phyloP scores from a whole-genome alignment of 768 basidiomycete genomes.

The Rhodocollybia butyracea region DNA sequence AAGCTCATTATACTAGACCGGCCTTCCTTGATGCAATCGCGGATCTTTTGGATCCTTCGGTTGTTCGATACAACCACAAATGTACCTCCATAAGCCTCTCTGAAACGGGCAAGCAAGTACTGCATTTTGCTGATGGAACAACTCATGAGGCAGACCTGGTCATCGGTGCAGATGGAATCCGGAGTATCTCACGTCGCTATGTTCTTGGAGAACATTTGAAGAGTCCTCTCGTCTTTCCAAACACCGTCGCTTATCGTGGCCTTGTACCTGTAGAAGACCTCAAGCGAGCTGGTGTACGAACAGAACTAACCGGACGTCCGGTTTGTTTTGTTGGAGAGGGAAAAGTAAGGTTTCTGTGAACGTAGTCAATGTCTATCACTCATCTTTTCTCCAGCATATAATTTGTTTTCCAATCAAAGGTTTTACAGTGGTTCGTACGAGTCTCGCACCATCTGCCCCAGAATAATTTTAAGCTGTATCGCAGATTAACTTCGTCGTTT shows the following conservation, averaged over 20 bases:
- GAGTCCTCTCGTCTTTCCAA: constrained; percentile 36
- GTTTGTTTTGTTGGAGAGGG: constrained; percentile 41
- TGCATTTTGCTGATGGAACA: constrained; percentile 50
- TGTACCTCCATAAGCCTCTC: constrained; percentile 30
- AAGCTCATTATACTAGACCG: constrained; percentile 32
- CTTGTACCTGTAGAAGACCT: constrained; percentile 39
- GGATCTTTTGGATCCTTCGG: constrained; percentile 35
- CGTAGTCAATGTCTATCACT: background rate
- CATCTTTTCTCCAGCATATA: constrained; percentile 39
- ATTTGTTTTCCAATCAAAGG: constrained; percentile 48
- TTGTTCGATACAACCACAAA: constrained; percentile 49
- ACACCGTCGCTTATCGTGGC: constrained; percentile 47
- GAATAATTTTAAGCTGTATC: too few species aligned
- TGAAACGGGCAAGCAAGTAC: constrained; percentile 22
- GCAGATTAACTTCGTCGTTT: constrained; percentile 50
- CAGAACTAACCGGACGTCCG: constrained; percentile 31
- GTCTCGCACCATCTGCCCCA: background rate
- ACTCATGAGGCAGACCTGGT: constrained; percentile 44
- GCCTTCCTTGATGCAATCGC: constrained; percentile 47
- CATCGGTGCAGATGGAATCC: constrained; percentile 36
- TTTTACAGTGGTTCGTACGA: constrained; percentile 33
- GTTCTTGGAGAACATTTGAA: constrained; percentile 27
- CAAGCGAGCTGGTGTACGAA: constrained; percentile 39
- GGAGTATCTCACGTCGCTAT: constrained; percentile 28
- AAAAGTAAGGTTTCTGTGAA: constrained; percentile 34